These are phyloP conservation scores for Podaxis sp. DNA, from an alignment of 768 basidiomycete genomes.

Conservation along the genomic window DNA sequence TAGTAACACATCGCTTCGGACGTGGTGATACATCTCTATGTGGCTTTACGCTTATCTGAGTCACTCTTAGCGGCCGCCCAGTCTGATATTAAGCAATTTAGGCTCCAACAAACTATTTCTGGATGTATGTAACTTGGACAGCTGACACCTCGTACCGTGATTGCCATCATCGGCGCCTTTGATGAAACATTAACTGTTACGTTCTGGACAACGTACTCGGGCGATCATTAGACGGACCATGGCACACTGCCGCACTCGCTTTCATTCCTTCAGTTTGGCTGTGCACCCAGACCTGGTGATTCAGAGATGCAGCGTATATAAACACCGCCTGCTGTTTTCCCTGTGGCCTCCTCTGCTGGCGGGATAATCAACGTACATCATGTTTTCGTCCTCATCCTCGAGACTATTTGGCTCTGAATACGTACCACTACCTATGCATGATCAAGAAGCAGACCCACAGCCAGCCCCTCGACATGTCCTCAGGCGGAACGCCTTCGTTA, in stretches of 20 bases:
- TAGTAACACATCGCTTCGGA: too few relatives aligned
- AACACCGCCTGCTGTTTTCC: neutral
- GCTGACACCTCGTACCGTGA: neutral
- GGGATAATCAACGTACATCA: neutral
- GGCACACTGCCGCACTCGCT: neutral
- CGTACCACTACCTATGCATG: neutral
- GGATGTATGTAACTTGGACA: too few relatives aligned
- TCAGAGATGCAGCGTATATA: neutral
- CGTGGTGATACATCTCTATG: too few relatives aligned
- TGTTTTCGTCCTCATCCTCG: neutral
- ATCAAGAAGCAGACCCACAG: neutral
- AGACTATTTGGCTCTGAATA: neutral
- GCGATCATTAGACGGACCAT: too few relatives aligned
- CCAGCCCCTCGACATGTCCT: neutral
- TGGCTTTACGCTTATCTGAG: too few relatives aligned
- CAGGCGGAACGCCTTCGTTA: neutral
- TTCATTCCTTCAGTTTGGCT: neutral
- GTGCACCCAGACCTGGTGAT: neutral
- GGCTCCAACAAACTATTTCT: too few relatives aligned
- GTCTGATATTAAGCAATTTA: too few relatives aligned
- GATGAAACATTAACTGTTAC: neutral
- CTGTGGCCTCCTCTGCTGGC: neutral
- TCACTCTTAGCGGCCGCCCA: too few relatives aligned
- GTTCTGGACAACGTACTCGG: too few relatives aligned
- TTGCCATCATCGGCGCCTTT: neutral